Evolutionary conservation across 805 yeast genomes (phyloP), one percentile per base, ranked within the genome.

Genomic region (Wickerhamomyces sydowiorum): DNA sequence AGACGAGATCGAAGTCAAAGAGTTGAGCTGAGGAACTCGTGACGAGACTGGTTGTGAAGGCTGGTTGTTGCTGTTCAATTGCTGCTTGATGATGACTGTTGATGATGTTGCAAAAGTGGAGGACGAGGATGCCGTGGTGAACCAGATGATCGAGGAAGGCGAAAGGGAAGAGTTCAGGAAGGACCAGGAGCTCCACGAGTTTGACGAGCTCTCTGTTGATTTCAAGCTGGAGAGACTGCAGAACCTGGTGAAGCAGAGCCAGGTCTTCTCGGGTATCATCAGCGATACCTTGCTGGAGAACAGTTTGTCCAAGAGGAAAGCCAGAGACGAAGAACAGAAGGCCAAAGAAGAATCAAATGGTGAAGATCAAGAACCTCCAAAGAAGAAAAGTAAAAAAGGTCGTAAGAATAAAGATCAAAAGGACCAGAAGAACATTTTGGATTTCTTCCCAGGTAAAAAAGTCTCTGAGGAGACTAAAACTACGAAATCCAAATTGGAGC

Each of bases 211-310:
- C 17, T 68, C 77, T 2, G 65, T 66, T n/a, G 77, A 79, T 31
- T 64, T 67, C 36, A 86, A 87, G 54, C 65, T 88, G 35, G 73
- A 75, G 41, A 73, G 87, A 41, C 66, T 91, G 41, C 76, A 86
- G 44, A 80, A 78, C 29, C 69, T 91, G 48, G 88, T 91, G n/a
- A 83, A 85, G 53, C 82, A 86, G 56, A 86, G 96, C 15, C 90
- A 88, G 57, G 76, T 90, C 2, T 91, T 87, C 62, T 84, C 97
- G 1, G 77, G 82, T 47, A 87, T 91, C 49, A 86, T 91, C 33
- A 80, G 95, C 3, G 90, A 88, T 39, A 82, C 90, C 10, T 71
- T 91, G 35, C 55, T 82, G 33, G 76, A 76, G 46, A 67, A 72
- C 36, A 56, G 73, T n/a, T 51, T 72, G 42, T 52, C 56, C 7